A percentile compares a stretch with the other conserved stretches of the same genome.
Evolutionary conservation across 805 yeast species (phyloP).

Genomic region (Barnettozyma populi): DNA sequence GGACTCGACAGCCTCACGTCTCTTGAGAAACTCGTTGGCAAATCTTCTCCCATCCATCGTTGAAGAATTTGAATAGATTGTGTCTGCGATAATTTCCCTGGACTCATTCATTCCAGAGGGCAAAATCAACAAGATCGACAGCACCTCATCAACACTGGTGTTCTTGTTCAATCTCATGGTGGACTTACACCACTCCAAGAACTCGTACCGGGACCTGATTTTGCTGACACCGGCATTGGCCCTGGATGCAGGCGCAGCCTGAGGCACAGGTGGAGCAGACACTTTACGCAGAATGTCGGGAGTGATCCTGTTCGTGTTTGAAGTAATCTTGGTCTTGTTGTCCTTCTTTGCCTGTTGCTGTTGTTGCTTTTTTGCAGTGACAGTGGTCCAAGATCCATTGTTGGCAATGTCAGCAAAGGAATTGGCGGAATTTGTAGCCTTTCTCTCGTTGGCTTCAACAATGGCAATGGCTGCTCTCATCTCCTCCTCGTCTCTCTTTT

Average conservation of each 20-base stretch:
- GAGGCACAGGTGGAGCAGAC: conserved; percentile 25
- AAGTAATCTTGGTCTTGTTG: background rate
- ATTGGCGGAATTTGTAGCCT: conserved; percentile 1
- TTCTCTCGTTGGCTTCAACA: conserved; percentile 10
- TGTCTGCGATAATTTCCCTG: conserved; percentile 82
- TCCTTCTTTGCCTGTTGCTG: conserved; percentile 2
- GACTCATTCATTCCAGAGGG: conserved; percentile 68
- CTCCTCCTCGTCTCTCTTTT: conserved; percentile 7
- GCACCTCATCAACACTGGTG: conserved; percentile 71
- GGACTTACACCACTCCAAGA: conserved; percentile 66
- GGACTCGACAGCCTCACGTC: conserved; percentile 67
- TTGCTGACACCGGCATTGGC: conserved; percentile 23
- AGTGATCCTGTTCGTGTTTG: conserved; percentile 16
- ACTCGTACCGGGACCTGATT: conserved; percentile 45
- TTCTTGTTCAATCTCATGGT: conserved; percentile 65
- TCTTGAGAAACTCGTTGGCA: conserved; percentile 82
- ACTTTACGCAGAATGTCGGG: conserved; percentile 36
- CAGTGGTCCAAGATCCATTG: conserved; percentile 36
- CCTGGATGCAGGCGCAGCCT: conserved; percentile 4
- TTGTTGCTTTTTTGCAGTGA: conserved; percentile 22
- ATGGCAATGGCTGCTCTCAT: conserved; percentile 22
- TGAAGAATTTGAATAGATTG: conserved; percentile 80
- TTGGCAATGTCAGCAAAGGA: conserved; percentile 20
- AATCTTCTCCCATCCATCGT: conserved; percentile 93
- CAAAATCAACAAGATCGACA: conserved; percentile 72